Percentiles rank a stretch among this genome's conserved stretches.
phyloP scores from a whole-genome alignment of 345 rosid genomes.

The Euphorbia pulcherrima region DNA sequence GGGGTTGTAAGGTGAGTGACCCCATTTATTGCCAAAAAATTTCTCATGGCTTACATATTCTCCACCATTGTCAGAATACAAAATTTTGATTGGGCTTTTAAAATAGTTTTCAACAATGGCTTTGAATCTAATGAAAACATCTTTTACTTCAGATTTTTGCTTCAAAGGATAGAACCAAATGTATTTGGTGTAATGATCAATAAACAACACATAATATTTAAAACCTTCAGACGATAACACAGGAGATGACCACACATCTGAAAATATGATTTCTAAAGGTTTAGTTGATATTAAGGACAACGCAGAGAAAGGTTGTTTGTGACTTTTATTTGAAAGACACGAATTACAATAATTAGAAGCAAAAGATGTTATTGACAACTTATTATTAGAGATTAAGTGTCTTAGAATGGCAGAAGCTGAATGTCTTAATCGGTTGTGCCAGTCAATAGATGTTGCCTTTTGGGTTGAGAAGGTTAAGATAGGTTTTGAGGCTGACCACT shows the following conservation, averaged over 20 bases:
- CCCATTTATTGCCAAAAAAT: background rate
- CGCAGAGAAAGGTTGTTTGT: background rate
- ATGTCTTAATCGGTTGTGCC: constrained; percentile 7
- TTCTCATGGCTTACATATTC: background rate
- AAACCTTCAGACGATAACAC: background rate
- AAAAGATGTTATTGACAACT: background rate
- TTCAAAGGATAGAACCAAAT: background rate
- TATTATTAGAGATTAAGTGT: background rate
- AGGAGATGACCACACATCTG: background rate
- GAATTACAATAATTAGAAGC: too few relatives aligned
- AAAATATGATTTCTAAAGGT: background rate
- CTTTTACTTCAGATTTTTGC: background rate
- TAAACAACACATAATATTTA: background rate
- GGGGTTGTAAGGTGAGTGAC: background rate
- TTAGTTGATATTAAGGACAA: background rate
- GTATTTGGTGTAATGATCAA: background rate
- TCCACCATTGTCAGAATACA: background rate
- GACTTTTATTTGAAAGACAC: background rate
- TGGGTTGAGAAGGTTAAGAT: background rate
- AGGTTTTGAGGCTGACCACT: background rate
- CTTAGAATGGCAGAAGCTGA: background rate
- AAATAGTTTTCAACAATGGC: background rate
- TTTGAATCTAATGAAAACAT: background rate
- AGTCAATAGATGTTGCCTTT: background rate
- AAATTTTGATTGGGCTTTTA: background rate